phyloP scores from a whole-genome alignment of 176 grass and related monocot genomes.

The Phoenix dactylifera region DNA sequence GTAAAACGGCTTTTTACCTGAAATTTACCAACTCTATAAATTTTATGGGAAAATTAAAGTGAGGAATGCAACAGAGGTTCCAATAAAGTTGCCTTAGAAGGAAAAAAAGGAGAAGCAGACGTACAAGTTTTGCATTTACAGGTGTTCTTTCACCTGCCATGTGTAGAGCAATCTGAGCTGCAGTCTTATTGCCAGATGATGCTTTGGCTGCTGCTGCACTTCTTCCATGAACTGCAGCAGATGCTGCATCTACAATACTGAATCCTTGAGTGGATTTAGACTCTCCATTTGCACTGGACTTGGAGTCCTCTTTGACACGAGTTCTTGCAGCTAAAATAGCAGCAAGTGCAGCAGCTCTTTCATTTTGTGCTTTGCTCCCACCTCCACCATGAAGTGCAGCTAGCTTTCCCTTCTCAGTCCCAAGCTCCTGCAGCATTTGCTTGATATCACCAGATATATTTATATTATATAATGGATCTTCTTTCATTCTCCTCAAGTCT shows the following conservation, averaged over 20 bases:
- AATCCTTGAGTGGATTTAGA: constrained; percentile 51
- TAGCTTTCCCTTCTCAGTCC: constrained; percentile 84
- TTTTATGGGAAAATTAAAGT: no score
- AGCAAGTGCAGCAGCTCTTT: constrained; percentile 79
- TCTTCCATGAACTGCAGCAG: constrained; percentile 87
- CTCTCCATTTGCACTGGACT: constrained; percentile 41
- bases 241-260: constrained; percentile 99
- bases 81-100: neutral
- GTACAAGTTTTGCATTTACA: constrained; percentile 90
- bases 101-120: constrained; percentile 8
- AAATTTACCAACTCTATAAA: constrained; percentile 17
- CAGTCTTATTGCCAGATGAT: constrained; percentile 73
- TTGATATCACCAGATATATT: constrained; percentile 94
- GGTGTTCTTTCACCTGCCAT: constrained; percentile 71
- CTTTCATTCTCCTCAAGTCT: constrained; percentile 83
- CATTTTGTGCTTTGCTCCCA: constrained; percentile 87
- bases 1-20: constrained; percentile 93
- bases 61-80: no score
- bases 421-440: constrained; percentile 94
- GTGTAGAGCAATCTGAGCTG: constrained; percentile 88
- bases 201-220: constrained; percentile 86
- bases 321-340: constrained; percentile 44
- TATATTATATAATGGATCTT: constrained; percentile 92
- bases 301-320: constrained; percentile 46
- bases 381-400: constrained; percentile 77